These are phyloP conservation scores for Clathrospora elynae DNA, from an alignment of 2,329 filamentous ascomycete genomes.

Conservation along the genomic window DNA sequence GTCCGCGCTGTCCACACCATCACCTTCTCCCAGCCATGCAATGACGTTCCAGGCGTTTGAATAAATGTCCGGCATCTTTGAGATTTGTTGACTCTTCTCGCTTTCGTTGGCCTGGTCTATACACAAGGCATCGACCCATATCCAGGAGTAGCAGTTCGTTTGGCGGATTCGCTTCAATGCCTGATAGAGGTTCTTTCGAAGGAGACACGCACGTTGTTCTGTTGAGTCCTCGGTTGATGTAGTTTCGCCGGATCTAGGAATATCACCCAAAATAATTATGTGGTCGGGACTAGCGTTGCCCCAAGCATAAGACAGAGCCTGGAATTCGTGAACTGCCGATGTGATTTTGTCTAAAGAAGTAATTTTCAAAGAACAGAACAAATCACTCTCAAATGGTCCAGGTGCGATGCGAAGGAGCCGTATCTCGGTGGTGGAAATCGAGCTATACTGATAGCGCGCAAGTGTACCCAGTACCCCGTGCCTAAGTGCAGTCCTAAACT, in stretches of 20 bases:
- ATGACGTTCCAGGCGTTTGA: conserved; percentile 6
- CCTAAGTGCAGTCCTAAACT: too few relatives aligned
- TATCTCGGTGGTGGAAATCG: neutral
- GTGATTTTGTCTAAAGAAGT: neutral
- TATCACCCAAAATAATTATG: conserved; percentile 2
- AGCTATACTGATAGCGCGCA: neutral
- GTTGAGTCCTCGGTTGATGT: neutral
- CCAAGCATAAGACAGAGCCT: conserved; percentile 42
- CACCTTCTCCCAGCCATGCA: conserved; percentile 23
- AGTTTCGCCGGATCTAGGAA: neutral
- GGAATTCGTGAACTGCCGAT: conserved; percentile 5
- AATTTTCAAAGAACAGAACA: neutral
- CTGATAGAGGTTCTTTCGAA: conserved; percentile 14
- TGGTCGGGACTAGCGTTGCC: conserved; percentile 20
- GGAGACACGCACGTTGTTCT: neutral
- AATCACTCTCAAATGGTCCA: neutral
- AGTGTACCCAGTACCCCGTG: too few relatives aligned
- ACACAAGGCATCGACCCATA: conserved; percentile 35
- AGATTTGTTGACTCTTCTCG: conserved; percentile 19
- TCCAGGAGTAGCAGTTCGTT: conserved; percentile 1
- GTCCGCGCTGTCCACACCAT: neutral
- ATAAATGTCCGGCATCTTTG: conserved; percentile 24
- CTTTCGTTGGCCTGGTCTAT: conserved; percentile 26
- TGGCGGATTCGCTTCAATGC: conserved; percentile 13
- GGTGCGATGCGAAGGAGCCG: neutral